Conservation (phyloP, 352 stramenopile genomes). For the Pythium pectinolyticum region DNA sequence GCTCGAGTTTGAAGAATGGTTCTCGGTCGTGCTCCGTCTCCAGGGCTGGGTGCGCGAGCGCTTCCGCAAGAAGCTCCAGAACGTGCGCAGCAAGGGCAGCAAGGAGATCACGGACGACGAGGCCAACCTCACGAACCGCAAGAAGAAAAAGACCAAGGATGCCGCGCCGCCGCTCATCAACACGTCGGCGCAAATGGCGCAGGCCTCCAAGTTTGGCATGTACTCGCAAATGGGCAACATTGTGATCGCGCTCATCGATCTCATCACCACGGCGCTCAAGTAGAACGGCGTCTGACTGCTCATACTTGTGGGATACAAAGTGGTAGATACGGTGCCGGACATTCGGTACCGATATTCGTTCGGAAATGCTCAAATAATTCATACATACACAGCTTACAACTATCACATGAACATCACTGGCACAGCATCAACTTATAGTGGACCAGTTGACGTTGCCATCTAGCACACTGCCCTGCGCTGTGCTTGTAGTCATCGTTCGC, state of each 20-base stretch:
- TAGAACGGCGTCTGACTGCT: no score
- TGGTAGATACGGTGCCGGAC: not conserved
- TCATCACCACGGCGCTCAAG: conserved; percentile 40
- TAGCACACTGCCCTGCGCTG: no score
- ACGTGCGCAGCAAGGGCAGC: conserved; percentile 54
- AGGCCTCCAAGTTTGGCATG: conserved; percentile 76
- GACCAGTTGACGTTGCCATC: not conserved
- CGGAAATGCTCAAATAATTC: conserved; percentile 9
- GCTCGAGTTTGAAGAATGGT: conserved; percentile 83
- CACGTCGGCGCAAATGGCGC: conserved; percentile 69
- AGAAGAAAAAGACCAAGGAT: conserved; percentile 29
- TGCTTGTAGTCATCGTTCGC: no score
- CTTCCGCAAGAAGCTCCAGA: conserved; percentile 55
- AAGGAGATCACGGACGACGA: conserved; percentile 36
- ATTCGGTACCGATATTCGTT: no score
- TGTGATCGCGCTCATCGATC: conserved; percentile 67
- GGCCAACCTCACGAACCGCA: not conserved
- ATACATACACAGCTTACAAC: not conserved
- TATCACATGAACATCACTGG: no score
- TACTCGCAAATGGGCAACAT: conserved; percentile 82
- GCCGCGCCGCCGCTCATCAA: conserved; percentile 51
- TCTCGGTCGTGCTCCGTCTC: conserved; percentile 68
- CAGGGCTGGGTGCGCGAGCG: conserved; percentile 72
- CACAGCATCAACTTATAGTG: not conserved
- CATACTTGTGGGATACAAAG: not conserved